These are phyloP conservation scores for Metroxylon sagu DNA, from an alignment of 176 grass and related monocot genomes.

Conservation along the genomic window DNA sequence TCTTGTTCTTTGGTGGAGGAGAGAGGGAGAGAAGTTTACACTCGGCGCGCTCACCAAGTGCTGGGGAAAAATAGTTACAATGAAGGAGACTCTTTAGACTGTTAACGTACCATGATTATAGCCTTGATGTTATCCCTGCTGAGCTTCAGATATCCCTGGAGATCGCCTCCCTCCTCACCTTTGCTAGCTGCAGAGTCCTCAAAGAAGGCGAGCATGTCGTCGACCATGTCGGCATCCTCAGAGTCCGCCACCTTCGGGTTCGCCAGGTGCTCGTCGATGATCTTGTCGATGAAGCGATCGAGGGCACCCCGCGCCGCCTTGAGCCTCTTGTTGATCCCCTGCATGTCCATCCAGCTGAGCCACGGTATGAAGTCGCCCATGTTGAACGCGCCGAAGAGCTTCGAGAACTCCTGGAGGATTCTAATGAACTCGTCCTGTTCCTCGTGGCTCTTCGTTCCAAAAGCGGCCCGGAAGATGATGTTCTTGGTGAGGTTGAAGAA, in stretches of 20 bases:
- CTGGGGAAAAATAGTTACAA: too few relatives aligned
- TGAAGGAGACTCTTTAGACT: too few relatives aligned
- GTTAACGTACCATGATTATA: conserved; percentile 72
- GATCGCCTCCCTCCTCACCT: conserved; percentile 35
- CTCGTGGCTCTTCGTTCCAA: conserved; percentile 39
- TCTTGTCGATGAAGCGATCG: too few relatives aligned
- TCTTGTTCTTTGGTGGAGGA: too few relatives aligned
- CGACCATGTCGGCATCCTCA: conserved; percentile 76
- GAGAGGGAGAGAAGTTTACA: too few relatives aligned
- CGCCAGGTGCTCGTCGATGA: too few relatives aligned
- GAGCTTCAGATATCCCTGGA: conserved; percentile 51
- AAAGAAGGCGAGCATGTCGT: conserved; percentile 83
- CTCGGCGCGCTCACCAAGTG: too few relatives aligned
- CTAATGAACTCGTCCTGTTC: conserved; percentile 64
- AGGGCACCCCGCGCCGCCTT: too few relatives aligned
- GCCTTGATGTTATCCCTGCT: conserved; percentile 85
- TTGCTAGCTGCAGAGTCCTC: conserved; percentile 2
- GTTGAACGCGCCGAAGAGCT: conserved; percentile 73
- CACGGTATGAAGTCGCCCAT: conserved; percentile 67
- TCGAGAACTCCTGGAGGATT: conserved; percentile 85
- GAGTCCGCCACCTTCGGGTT: conserved; percentile 37
- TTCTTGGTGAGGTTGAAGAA: conserved; percentile 70
- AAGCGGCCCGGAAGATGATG: conserved; percentile 80
- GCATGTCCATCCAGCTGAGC: too few relatives aligned
- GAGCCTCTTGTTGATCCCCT: too few relatives aligned